A percentile compares a stretch with the other conserved stretches of the same genome.
phyloP scores from a whole-genome alignment of 257 asterid species.

The Catharanthus roseus region DNA sequence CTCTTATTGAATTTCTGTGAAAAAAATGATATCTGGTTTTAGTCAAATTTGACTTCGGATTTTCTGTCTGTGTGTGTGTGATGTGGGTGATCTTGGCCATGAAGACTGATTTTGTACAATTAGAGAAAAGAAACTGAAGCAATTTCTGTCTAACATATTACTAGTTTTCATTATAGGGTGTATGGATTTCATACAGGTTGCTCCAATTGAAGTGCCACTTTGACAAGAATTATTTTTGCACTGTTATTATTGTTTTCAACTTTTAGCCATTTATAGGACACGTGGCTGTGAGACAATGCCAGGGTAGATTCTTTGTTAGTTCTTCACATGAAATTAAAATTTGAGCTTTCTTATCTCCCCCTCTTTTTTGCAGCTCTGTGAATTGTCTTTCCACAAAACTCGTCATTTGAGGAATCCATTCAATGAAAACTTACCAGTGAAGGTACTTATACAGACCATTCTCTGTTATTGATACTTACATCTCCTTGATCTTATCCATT shows the following conservation, averaged over 20 bases:
- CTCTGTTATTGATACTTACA: background rate
- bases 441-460: constrained; percentile 36
- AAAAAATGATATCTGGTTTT: no score
- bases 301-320: background rate
- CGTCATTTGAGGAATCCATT: constrained; percentile 83
- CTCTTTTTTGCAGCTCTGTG: constrained; percentile 67
- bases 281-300: background rate
- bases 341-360: background rate
- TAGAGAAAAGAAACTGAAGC: background rate
- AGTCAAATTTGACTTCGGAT: no score
- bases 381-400: constrained; percentile 82
- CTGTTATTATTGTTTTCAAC: background rate
- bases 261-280: background rate
- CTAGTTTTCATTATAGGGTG: background rate
- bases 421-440: constrained; percentile 83
- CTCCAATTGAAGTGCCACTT: background rate
- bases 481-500: background rate
- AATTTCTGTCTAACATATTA: background rate
- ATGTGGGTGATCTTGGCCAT: no score
- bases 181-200: background rate
- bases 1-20: no score
- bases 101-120: background rate
- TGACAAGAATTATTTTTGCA: background rate
- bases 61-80: no score
- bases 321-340: background rate